These are phyloP conservation scores for Haplosporangium sp. DNA, from an alignment of 371 early-diverging fungal genomes.

Conservation along the genomic window DNA sequence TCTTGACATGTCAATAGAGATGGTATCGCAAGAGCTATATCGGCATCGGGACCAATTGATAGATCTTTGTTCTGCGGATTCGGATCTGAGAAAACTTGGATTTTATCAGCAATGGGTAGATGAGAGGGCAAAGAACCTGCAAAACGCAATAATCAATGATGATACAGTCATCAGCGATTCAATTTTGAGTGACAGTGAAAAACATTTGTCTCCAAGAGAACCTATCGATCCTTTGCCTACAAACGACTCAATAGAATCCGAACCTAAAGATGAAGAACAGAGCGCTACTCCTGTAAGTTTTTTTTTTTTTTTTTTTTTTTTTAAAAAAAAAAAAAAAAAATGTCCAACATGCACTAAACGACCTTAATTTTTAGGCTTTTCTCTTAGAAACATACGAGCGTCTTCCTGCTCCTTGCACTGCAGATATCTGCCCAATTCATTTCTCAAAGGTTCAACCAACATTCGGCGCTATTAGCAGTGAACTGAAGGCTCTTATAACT, in stretches of 20 bases:
- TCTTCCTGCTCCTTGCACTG: constrained; percentile 31
- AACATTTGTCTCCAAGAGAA: too few relatives aligned
- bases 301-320: background rate
- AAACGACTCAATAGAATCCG: background rate
- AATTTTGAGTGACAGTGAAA: too few relatives aligned
- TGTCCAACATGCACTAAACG: background rate
- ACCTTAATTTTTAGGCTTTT: background rate
- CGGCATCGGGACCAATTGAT: constrained; percentile 11
- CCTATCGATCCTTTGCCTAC: too few relatives aligned
- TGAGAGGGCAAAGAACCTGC: constrained; percentile 4
- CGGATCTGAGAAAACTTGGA: background rate
- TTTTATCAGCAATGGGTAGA: constrained; percentile 14
- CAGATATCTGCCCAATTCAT: constrained; percentile 29
- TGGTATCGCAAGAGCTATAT: constrained; percentile 10
- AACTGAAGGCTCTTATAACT: constrained; percentile 1
- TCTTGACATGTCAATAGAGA: constrained; percentile 6
- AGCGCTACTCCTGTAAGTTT: background rate
- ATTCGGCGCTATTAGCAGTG: background rate
- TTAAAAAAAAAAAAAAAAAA: too few relatives aligned
- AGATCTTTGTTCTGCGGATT: constrained; percentile 19
- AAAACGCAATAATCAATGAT: background rate
- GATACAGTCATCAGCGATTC: background rate
- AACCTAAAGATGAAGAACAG: background rate
- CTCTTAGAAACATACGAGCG: constrained; percentile 17
- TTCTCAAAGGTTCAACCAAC: background rate